phyloP scores from a whole-genome alignment of 1,139 yeast species.

The Meyerozyma sp. region DNA sequence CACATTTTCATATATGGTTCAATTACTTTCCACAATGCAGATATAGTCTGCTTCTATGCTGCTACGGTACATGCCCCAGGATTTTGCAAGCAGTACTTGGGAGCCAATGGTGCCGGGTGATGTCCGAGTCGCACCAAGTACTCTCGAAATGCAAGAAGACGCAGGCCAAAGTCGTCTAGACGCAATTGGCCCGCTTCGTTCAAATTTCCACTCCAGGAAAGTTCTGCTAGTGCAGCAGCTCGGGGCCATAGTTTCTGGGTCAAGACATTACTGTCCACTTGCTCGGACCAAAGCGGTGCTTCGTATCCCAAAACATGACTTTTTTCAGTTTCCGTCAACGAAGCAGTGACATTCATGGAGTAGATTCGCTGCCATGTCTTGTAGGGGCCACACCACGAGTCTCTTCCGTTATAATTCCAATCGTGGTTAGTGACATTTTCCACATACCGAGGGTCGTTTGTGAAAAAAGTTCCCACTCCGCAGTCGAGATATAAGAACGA shows the following conservation, averaged over 20 bases:
- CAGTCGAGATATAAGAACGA: slow-evolving; percentile 41
- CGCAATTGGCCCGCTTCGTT: slow-evolving; percentile 25
- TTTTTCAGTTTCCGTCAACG: slow-evolving; percentile 28
- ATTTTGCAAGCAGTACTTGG: slow-evolving; percentile 33
- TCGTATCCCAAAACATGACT: slow-evolving; percentile 40
- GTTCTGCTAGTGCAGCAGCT: slow-evolving; percentile 44
- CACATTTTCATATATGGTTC: too few relatives aligned
- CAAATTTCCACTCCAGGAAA: slow-evolving; percentile 42
- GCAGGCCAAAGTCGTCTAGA: slow-evolving; percentile 28
- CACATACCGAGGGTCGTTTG: slow-evolving; percentile 34
- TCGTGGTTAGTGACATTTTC: slow-evolving; percentile 18
- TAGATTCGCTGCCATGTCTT: slow-evolving; percentile 47
- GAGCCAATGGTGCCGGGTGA: slow-evolving; percentile 35
- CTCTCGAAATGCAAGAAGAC: slow-evolving; percentile 42
- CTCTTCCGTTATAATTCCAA: slow-evolving; percentile 31
- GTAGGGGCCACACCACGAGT: slow-evolving; percentile 49
- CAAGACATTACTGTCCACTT: slow-evolving; percentile 32
- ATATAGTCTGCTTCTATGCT: too few relatives aligned
- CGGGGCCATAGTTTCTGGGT: slow-evolving; percentile 46
- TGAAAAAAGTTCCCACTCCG: slow-evolving; percentile 40
- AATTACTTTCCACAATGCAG: too few relatives aligned
- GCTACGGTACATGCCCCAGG: slow-evolving; percentile 31
- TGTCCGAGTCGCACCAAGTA: slow-evolving; percentile 35
- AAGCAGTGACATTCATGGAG: slow-evolving; percentile 30
- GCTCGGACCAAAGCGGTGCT: slow-evolving; percentile 44